phyloP scores from a whole-genome alignment of 2,329 filamentous ascomycete genomes.

The Beauveria caledonica region DNA sequence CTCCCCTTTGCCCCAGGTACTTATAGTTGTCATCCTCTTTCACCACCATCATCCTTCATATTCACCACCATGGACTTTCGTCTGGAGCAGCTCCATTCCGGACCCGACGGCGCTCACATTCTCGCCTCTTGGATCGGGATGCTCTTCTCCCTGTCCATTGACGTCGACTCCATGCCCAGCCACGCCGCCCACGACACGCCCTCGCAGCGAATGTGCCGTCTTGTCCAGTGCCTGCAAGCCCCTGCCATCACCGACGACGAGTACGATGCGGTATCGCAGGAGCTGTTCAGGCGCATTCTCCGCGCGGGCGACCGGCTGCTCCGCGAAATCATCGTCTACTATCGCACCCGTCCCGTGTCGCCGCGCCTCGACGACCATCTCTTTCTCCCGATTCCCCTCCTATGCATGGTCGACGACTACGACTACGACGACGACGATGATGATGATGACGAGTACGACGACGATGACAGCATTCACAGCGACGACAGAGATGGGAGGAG shows the following conservation, averaged over 20 bases:
- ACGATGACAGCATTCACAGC: too few relatives aligned
- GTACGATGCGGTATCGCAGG: background rate
- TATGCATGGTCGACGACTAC: background rate
- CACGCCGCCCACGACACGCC: background rate
- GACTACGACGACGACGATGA: background rate
- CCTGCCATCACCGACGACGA: background rate
- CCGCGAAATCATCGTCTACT: background rate
- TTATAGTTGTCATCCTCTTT: too few relatives aligned
- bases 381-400: background rate
- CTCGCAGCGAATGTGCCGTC: slow-evolving; percentile 18
- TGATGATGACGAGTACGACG: too few relatives aligned
- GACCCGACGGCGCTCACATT: background rate
- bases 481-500: too few relatives aligned
- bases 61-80: slow-evolving; percentile 21
- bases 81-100: slow-evolving; percentile 26
- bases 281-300: background rate
- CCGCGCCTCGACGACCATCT: background rate
- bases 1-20: too few relatives aligned
- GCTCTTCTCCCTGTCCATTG: slow-evolving; percentile 1
- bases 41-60: background rate
- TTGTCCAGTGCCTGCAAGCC: slow-evolving; percentile 28
- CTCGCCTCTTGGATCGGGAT: background rate
- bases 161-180: background rate
- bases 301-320: background rate
- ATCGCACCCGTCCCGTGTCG: background rate